Base-by-base conservation (phyloP, 2,329 filamentous ascomycete genomes). In the Graphium sp. region DNA sequence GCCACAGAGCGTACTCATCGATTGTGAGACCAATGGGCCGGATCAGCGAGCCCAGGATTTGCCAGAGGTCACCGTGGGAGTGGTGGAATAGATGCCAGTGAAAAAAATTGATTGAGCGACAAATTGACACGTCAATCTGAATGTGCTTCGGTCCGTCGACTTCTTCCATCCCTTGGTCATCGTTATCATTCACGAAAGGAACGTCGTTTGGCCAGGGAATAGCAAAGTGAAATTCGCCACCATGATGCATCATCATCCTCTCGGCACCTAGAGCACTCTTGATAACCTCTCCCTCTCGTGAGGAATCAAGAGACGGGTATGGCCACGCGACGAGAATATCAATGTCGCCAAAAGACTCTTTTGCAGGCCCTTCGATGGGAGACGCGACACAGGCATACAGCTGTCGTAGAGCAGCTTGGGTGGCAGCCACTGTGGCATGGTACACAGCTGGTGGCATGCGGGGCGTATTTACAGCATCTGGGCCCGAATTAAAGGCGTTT, bases 21-120 rank as follows among this genome's bases (percentile, higher is more conserved):
- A 70, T 53, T 0, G 68, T 77, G 6, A 89, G 61, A 2, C 79
- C 79, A 20, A 70, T 63, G 0, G 62, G 63, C 1, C 74, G 62
- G 35, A 81, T 67, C 7, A 60, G 65, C 12, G 63, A 57, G 5
- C 78, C 75, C 0, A 87, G 44, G 7, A 71, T 44, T 34, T 68
- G 76, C 61, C 73, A 73, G 1, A 71, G 32, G 39, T 87, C 80
- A n/a, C 77, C 75, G 39, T 87, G 80, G 1, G 68, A 64, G 22
- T 75, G 60, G 37, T 69, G 69, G 50, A 84, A 83, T 4, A 68
- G 48, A 21, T 61, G 57, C 78, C 79, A 87, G 18, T 58, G 54
- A 35, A 66, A 59, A 30, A 48, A 39, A 10, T 50, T 42, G 1
- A 50, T 36, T 2, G 47, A 52, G 2, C 41, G 39, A 32, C 61